A percentile compares a stretch with the other conserved stretches of the same genome.
These are phyloP conservation scores for Scleroderma bovista DNA, from an alignment of 768 basidiomycete species.

Conservation along the genomic window DNA sequence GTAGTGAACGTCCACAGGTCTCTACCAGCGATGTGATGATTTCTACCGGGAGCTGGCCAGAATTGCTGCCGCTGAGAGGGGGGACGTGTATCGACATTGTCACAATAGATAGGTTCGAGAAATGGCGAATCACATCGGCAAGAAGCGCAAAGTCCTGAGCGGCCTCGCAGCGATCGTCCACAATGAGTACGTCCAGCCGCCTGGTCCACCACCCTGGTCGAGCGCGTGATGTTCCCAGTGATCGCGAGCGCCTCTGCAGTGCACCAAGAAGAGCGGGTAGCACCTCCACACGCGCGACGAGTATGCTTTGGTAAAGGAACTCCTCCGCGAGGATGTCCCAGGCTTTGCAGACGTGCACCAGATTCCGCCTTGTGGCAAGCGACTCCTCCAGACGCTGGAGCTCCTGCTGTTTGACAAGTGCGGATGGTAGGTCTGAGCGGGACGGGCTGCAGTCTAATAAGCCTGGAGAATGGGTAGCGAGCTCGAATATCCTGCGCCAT, in stretches of 20 bases:
- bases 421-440: constrained; percentile 15
- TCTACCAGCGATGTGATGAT: constrained; percentile 19
- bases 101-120: constrained; percentile 21
- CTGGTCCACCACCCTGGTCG: constrained; percentile 23
- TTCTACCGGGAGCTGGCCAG: constrained; percentile 17
- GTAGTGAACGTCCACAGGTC: constrained; percentile 22
- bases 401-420: constrained; percentile 14
- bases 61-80: constrained; percentile 16
- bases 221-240: constrained; percentile 2
- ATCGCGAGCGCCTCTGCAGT: constrained; percentile 4
- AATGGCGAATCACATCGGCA: constrained; percentile 18
- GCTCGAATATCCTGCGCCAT: constrained; percentile 22
- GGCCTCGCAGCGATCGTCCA: constrained; percentile 21
- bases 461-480: constrained; percentile 11
- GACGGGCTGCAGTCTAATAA: constrained; percentile 8
- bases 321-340: constrained; percentile 19
- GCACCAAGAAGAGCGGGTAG: constrained; percentile 8
- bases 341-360: constrained; percentile 19
- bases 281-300: constrained; percentile 14
- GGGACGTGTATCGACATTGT: constrained; percentile 24
- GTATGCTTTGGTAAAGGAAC: constrained; percentile 19
- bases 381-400: constrained; percentile 13
- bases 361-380: constrained; percentile 16
- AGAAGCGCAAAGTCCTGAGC: constrained; percentile 18
- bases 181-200: constrained; percentile 20